Evolutionary conservation across 108 stramenopile species (phyloP).

Genomic region (Aurantiochytrium sp.): DNA sequence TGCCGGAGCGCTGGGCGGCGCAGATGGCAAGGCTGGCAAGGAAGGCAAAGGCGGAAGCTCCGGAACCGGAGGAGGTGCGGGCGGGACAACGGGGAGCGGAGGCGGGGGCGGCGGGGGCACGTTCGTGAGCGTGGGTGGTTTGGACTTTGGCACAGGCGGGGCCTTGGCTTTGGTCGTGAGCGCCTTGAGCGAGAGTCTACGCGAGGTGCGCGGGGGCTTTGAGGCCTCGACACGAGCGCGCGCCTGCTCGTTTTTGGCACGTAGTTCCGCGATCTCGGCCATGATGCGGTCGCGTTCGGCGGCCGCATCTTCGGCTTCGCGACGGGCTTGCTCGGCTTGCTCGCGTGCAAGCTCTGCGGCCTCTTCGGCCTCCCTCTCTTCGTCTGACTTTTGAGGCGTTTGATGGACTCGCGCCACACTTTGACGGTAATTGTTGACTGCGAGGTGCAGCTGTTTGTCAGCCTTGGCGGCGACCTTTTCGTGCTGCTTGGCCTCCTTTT

Average conservation of each 20-base stretch:
- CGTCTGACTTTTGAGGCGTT: neutral
- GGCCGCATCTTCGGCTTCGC: neutral
- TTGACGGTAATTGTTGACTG: neutral
- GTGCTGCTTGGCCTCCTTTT: neutral
- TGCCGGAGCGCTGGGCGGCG: neutral
- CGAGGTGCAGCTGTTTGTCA: neutral
- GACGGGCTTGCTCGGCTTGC: neutral
- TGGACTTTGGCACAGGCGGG: neutral
- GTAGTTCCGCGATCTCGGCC: neutral
- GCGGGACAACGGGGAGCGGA: neutral
- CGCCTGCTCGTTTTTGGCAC: neutral
- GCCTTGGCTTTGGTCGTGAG: neutral
- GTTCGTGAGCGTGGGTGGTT: neutral
- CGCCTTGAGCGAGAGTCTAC: neutral
- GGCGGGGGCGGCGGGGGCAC: neutral
- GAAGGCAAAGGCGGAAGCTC: neutral
- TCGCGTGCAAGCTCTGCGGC: neutral
- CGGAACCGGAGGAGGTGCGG: neutral
- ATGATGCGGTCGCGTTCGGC: neutral
- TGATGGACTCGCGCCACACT: neutral
- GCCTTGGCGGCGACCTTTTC: neutral
- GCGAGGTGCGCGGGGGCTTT: neutral
- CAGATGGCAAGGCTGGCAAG: neutral
- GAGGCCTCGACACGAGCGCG: neutral
- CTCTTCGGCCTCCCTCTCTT: neutral